phyloP scores from a whole-genome alignment of 208 protist genomes.

The Trypanosoma vivax region DNA sequence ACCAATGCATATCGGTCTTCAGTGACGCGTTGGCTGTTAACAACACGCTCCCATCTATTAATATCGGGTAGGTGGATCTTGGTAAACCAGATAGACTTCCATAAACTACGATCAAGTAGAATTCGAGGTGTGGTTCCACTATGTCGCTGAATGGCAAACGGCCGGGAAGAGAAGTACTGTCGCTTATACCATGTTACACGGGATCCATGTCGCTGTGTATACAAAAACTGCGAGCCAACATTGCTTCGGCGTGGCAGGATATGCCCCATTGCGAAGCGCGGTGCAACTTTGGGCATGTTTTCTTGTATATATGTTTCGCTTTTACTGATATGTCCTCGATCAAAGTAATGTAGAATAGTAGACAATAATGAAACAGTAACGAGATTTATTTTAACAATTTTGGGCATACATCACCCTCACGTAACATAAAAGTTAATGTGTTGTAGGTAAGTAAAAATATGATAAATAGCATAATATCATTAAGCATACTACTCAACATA shows the following conservation, averaged over 20 bases:
- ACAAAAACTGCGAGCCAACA: conserved; percentile 75
- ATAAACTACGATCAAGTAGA: conserved; percentile 77
- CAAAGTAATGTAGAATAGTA: background rate
- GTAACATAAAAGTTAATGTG: too few species aligned
- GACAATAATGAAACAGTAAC: too few species aligned
- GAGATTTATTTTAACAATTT: too few species aligned
- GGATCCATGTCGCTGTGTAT: conserved; percentile 71
- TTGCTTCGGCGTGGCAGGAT: conserved; percentile 54
- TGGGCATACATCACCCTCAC: too few species aligned
- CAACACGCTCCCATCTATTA: conserved; percentile 85
- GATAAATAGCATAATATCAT: too few species aligned
- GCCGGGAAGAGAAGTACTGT: conserved; percentile 71
- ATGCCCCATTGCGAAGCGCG: conserved; percentile 29
- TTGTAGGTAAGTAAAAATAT: too few species aligned
- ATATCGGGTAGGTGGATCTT: conserved; percentile 75
- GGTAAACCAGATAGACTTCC: conserved; percentile 56
- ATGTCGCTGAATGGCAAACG: conserved; percentile 71
- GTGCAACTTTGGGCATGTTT: conserved; percentile 49
- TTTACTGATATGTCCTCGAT: background rate
- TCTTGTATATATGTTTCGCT: background rate
- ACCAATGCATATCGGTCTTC: conserved; percentile 85
- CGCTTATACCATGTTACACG: conserved; percentile 67
- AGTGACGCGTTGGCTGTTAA: conserved; percentile 82
- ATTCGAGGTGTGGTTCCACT: conserved; percentile 70
- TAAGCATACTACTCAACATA: too few species aligned